A percentile compares a stretch with the other conserved stretches of the same genome.
These are phyloP conservation scores for Scolecobasidium constrictum DNA, from an alignment of 2,329 filamentous ascomycete species.

Conservation along the genomic window DNA sequence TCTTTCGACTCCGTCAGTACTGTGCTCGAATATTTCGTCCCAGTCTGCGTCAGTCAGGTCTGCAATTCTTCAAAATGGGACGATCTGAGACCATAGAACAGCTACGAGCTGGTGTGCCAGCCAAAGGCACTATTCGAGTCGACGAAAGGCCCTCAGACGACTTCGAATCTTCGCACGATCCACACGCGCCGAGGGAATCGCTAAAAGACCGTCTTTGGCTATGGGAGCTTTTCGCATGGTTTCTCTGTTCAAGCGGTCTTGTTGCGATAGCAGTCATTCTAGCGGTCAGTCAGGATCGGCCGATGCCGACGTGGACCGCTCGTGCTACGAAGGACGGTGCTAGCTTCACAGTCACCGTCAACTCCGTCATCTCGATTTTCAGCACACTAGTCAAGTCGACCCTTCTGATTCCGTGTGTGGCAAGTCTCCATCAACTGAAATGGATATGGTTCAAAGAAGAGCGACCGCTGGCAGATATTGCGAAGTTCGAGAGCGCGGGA, in stretches of 20 bases:
- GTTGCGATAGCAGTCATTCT: conserved; percentile 5
- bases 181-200: neutral
- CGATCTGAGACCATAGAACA: too few relatives aligned
- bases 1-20: too few relatives aligned
- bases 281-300: conserved; percentile 1
- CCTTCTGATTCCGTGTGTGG: conserved; percentile 20
- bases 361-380: conserved; percentile 24
- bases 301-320: conserved; percentile 1
- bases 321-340: neutral
- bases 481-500: conserved; percentile 20
- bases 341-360: conserved; percentile 12
- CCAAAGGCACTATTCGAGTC: too few relatives aligned
- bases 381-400: conserved; percentile 21
- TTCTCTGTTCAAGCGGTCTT: conserved; percentile 1
- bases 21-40: too few relatives aligned
- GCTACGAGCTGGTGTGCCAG: too few relatives aligned
- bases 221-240: conserved; percentile 6
- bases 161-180: neutral
- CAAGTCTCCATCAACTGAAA: conserved; percentile 25
- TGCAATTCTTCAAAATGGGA: too few relatives aligned
- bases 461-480: conserved; percentile 16
- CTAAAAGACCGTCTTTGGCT: conserved; percentile 1
- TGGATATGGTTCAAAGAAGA: conserved; percentile 20
- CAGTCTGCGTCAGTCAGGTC: too few relatives aligned
- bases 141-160: too few relatives aligned